These are phyloP conservation scores for Coemansia sp. DNA, from an alignment of 192 early-diverging fungal species.

Conservation along the genomic window DNA sequence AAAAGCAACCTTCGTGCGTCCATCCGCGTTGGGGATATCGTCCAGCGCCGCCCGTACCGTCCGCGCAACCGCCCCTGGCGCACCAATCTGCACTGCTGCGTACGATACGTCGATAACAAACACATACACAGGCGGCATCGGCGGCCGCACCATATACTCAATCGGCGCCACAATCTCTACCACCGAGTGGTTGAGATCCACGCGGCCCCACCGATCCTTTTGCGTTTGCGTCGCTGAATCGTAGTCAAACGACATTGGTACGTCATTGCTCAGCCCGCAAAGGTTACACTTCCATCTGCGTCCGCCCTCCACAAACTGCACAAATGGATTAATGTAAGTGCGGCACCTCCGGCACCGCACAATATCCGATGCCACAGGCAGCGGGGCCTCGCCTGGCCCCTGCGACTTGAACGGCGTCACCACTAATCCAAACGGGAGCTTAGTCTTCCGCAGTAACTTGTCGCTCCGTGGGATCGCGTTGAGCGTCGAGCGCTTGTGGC, in stretches of 20 bases:
- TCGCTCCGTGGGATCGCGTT: slow-evolving; percentile 85
- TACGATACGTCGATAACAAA: slow-evolving; percentile 95
- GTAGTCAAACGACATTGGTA: slow-evolving; percentile 74
- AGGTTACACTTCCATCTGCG: slow-evolving; percentile 96
- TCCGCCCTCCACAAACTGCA: slow-evolving; percentile 93
- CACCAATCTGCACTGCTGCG: slow-evolving; percentile 81
- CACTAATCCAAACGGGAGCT: slow-evolving; percentile 85
- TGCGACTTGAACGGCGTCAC: slow-evolving; percentile 74
- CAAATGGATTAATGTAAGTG: slow-evolving; percentile 96
- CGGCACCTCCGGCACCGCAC: slow-evolving; percentile 92
- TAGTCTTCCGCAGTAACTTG: slow-evolving; percentile 79
- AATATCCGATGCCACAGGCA: slow-evolving; percentile 91
- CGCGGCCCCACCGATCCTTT: slow-evolving; percentile 81
- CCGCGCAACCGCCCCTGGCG: slow-evolving; percentile 74
- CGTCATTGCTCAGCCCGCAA: slow-evolving; percentile 89
- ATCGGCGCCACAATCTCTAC: slow-evolving; percentile 95
- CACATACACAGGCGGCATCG: slow-evolving; percentile 89
- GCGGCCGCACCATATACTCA: slow-evolving; percentile 98
- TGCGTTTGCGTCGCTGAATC: slow-evolving; percentile 75
- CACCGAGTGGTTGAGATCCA: slow-evolving; percentile 84
- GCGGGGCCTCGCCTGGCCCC: slow-evolving; percentile 58
- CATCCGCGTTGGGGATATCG: slow-evolving; percentile 82
- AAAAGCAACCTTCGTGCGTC: slow-evolving; percentile 83
- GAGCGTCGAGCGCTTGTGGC: slow-evolving; percentile 86
- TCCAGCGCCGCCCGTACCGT: slow-evolving; percentile 82